Conservation (phyloP, 192 early-diverging fungal species). For the Piromyces sp. region DNA sequence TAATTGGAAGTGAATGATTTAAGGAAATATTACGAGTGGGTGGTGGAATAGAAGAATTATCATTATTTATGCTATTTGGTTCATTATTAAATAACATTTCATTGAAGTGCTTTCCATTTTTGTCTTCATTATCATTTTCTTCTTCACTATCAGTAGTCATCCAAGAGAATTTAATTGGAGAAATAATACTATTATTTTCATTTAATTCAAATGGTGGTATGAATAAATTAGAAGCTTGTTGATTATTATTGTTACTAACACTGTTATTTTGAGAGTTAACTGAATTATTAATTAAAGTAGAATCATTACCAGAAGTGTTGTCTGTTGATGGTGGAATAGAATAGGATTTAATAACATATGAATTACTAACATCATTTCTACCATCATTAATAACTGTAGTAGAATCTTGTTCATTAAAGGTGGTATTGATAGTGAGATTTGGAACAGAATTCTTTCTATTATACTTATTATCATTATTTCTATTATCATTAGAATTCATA, state of each 20-base stretch:
- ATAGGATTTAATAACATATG: neutral
- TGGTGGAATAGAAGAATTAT: neutral
- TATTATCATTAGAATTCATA: neutral
- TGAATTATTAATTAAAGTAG: neutral
- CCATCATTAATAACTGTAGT: neutral
- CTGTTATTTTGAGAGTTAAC: neutral
- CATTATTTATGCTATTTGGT: neutral
- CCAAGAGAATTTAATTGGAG: neutral
- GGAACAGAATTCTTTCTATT: neutral
- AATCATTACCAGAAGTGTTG: neutral
- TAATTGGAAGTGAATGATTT: neutral
- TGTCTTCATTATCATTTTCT: neutral
- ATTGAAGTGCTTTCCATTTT: neutral
- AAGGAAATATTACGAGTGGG: neutral
- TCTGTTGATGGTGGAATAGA: neutral
- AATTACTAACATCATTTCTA: neutral
- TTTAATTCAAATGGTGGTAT: neutral
- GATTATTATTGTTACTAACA: neutral
- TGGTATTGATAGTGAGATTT: neutral
- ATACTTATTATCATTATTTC: neutral
- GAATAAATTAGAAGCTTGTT: neutral
- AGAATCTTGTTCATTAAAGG: neutral
- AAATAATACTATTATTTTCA: neutral
- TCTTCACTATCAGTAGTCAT: neutral
- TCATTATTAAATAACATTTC: neutral